Evolutionary conservation across 2,329 filamentous ascomycete species (phyloP), one percentile per base, ranked within the genome.

Genomic region (Monosporascus sp.): DNA sequence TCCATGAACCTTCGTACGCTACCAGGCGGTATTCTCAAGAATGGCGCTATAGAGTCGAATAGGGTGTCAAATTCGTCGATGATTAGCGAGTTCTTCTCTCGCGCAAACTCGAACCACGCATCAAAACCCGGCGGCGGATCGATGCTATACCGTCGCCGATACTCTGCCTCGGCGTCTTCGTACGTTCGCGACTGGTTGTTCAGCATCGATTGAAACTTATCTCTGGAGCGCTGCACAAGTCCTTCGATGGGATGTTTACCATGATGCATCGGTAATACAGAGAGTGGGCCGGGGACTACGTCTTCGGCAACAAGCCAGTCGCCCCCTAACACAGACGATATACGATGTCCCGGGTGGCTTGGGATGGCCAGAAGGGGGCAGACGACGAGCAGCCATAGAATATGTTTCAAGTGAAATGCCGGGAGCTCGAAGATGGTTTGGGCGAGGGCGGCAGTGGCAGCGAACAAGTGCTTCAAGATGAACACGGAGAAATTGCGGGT

Each of bases 1-100:
- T 46, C 43, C 43, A 76, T 72, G 1, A 61, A 54, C 3, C 64
- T 44, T 0, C 43, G 17, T 2, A 75, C 51, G 9, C 73, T 65
- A 1, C 59, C 54, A 0, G 73, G 75, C 31, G 68, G 72, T 0
- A 77, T 31, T 4, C 55, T 65, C 53, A 69, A 67, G 40, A 80
- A 76, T 0, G 76, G 77, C 0, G 64, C 61, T 1, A 81, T 57
- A 0, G 64, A 55, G 0, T 73, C 54, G 41, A 71, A 62, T 2
- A 81, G 75, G 1, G 60, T 66, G 40, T 81, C 74, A 27, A 76
- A 81, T 3, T 80, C 73, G 53, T 81, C 77, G 34, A 81, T 78
- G n/a, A 80, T 69, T 0, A 67, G 67, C 0, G 76, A 78, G 2
- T 71, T 34, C 1, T 75, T 63, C 0, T 58, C 56, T 2, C 59